A percentile compares a stretch with the other conserved stretches of the same genome.
Conservation (phyloP, 2,329 filamentous ascomycete genomes). For the Neofusicoccum sp. region DNA sequence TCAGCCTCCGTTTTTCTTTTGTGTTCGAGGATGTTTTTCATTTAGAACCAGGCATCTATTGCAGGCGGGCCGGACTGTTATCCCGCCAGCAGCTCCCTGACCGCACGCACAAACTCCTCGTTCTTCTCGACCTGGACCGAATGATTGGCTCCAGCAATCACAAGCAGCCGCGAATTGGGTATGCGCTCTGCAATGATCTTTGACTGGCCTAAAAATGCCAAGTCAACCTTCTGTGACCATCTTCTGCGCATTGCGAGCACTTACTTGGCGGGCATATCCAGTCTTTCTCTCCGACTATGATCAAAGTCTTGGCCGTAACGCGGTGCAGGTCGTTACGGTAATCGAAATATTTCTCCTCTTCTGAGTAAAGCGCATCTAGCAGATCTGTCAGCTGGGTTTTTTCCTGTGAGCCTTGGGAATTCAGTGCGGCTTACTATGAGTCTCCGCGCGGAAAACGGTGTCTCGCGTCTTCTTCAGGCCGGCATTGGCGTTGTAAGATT, state of each 20-base stretch:
- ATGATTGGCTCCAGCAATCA: conserved; percentile 36
- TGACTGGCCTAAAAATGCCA: conserved; percentile 26
- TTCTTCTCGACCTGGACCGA: conserved; percentile 39
- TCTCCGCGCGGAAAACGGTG: conserved; percentile 37
- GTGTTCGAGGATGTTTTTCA: no score
- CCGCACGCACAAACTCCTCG: conserved; percentile 25
- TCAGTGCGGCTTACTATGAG: conserved; percentile 35
- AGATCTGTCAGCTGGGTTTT: not conserved
- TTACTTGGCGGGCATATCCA: conserved; percentile 39
- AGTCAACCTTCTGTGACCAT: not conserved
- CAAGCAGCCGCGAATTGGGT: conserved; percentile 28
- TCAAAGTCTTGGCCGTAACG: conserved; percentile 37
- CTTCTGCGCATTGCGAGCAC: not conserved
- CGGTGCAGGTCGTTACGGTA: conserved; percentile 31
- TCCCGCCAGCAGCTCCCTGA: conserved; percentile 13
- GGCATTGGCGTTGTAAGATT: conserved; percentile 35
- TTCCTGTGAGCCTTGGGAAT: no score
- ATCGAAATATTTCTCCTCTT: conserved; percentile 41
- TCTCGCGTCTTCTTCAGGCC: conserved; percentile 31
- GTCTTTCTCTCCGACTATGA: conserved; percentile 40
- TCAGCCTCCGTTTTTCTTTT: no score
- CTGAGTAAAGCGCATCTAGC: conserved; percentile 37
- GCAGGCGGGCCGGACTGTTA: no score
- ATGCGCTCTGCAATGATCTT: conserved; percentile 31
- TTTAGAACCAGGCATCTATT: no score